phyloP scores from a whole-genome alignment of 1,284 basidiomycete genomes.

The Thecaphora frezii region DNA sequence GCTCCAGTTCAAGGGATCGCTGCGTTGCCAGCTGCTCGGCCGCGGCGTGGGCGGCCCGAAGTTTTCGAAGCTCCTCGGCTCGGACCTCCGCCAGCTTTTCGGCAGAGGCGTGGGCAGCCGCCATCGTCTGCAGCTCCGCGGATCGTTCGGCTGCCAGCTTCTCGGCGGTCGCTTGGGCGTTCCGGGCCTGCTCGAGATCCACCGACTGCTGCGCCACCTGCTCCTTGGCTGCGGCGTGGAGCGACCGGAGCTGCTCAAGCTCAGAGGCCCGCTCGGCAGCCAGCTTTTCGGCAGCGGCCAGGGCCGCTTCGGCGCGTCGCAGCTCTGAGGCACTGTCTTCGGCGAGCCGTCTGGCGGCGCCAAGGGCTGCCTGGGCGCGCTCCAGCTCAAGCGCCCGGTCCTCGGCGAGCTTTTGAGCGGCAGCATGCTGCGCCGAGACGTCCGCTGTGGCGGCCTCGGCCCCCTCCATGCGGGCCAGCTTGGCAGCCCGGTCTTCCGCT shows the following conservation, averaged over 20 bases:
- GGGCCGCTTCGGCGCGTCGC: no score
- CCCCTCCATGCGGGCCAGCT: no score
- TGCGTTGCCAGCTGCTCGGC: background rate
- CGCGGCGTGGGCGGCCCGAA: background rate
- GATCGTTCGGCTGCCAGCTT: background rate
- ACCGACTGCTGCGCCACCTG: no score
- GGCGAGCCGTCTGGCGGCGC: no score
- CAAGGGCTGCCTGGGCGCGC: no score
- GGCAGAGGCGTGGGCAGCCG: background rate
- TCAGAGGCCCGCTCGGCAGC: background rate
- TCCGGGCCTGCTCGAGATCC: constrained; percentile 9
- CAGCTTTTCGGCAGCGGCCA: constrained; percentile 1
- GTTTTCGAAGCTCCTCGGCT: background rate
- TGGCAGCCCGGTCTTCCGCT: no score
- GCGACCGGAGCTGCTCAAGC: constrained; percentile 3
- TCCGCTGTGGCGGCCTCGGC: no score
- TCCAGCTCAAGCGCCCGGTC: no score
- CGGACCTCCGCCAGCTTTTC: constrained; percentile 3
- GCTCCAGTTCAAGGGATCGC: no score
- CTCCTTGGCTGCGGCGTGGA: background rate
- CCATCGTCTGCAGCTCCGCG: background rate
- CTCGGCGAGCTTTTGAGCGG: no score
- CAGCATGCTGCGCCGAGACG: no score
- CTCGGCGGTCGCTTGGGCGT: constrained; percentile 6
- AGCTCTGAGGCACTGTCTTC: no score